Percentiles rank a stretch among this genome's conserved stretches.
Conservation (phyloP, 2,329 filamentous ascomycete species). For the Fusarium sp. region DNA sequence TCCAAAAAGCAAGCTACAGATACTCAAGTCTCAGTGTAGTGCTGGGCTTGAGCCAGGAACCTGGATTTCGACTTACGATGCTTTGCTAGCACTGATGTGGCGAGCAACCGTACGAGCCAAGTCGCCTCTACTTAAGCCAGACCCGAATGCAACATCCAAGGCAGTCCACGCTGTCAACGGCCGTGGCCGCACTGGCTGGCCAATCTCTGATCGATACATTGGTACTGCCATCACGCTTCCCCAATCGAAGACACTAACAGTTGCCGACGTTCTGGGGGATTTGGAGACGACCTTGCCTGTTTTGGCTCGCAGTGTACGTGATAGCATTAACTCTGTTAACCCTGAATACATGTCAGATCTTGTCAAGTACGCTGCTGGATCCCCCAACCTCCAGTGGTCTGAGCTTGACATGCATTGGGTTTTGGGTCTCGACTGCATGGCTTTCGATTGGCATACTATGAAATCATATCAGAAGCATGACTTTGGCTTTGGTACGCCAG, state of each 20-base stretch:
- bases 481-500: slow-evolving; percentile 28
- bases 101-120: slow-evolving; percentile 26
- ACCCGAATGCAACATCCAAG: slow-evolving; percentile 2
- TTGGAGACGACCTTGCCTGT: slow-evolving; percentile 2
- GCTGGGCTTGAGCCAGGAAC: neutral
- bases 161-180: slow-evolving; percentile 35
- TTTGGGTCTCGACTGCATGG: slow-evolving; percentile 3
- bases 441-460: slow-evolving; percentile 32
- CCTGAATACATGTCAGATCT: slow-evolving; percentile 10
- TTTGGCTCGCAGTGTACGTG: slow-evolving; percentile 1
- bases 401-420: slow-evolving; percentile 18
- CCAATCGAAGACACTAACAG: slow-evolving; percentile 6
- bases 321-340: slow-evolving; percentile 19
- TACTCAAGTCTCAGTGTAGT: slow-evolving; percentile 16
- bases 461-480: slow-evolving; percentile 22
- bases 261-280: slow-evolving; percentile 13
- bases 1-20: slow-evolving; percentile 12
- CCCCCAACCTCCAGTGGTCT: slow-evolving; percentile 7
- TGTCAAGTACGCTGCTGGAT: slow-evolving; percentile 7
- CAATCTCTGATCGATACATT: slow-evolving; percentile 25
- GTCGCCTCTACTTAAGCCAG: slow-evolving; percentile 14
- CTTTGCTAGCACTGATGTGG: slow-evolving; percentile 29
- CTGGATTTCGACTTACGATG: slow-evolving; percentile 38
- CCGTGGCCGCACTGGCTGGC: slow-evolving; percentile 5
- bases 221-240: slow-evolving; percentile 17